Conservation (phyloP, 805 yeast species). For the Wickerhamiella occidentalis region DNA sequence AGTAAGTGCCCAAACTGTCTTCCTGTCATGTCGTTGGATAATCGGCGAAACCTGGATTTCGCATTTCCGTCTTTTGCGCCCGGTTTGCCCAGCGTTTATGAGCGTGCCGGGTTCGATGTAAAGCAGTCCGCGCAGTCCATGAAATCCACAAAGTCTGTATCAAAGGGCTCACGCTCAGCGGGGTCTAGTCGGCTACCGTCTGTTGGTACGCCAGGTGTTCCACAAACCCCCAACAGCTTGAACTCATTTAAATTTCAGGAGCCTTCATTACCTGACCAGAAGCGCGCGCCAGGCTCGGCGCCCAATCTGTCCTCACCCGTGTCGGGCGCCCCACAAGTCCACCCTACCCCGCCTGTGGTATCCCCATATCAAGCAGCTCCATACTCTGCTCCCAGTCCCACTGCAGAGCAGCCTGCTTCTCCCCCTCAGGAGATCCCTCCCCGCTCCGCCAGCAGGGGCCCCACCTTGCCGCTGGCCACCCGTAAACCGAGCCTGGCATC, state of each 20-base stretch:
- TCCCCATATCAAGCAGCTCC: neutral
- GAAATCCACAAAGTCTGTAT: neutral
- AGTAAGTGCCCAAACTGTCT: neutral
- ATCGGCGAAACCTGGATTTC: conserved; percentile 24
- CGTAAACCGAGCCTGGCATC: neutral
- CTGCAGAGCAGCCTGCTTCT: no score
- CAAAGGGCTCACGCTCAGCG: neutral
- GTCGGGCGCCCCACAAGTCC: neutral
- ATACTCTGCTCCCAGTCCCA: neutral
- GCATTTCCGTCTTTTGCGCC: conserved; percentile 33
- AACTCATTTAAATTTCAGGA: neutral
- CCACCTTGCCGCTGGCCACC: neutral
- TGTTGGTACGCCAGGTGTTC: neutral
- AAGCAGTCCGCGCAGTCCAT: neutral
- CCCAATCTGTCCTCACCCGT: neutral
- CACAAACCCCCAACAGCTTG: neutral
- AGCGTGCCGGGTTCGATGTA: conserved; percentile 35
- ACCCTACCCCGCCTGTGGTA: neutral
- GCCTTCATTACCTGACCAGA: neutral
- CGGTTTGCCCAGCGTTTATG: conserved; percentile 31
- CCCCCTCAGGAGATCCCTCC: conserved; percentile 1
- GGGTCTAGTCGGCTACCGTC: neutral
- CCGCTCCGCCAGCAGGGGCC: neutral
- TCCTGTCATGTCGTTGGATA: conserved; percentile 9
- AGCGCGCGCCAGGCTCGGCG: neutral